A percentile compares a stretch with the other conserved stretches of the same genome.
phyloP scores from a whole-genome alignment of 1,284 basidiomycete genomes.

The Anthracocystis setariae region DNA sequence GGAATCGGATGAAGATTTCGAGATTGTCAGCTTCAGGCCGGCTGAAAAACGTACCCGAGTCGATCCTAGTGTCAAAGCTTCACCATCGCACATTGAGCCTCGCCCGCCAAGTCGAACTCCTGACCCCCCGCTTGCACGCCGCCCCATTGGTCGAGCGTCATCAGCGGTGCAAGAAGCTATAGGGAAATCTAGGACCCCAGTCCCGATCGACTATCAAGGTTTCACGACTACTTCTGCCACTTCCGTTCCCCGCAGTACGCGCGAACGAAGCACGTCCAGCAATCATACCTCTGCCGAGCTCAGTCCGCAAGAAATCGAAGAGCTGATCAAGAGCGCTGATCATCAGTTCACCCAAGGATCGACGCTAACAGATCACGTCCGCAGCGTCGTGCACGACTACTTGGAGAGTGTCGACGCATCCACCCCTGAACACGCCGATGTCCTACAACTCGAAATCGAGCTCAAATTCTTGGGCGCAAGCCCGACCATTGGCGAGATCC shows the following conservation, averaged over 20 bases:
- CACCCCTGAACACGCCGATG: background rate
- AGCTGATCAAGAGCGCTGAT: background rate
- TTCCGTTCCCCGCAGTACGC: background rate
- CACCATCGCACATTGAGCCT: constrained; percentile 1
- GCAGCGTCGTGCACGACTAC: constrained; percentile 6
- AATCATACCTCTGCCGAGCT: constrained; percentile 1
- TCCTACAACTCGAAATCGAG: constrained; percentile 10
- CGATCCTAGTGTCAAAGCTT: constrained; percentile 5
- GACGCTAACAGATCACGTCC: constrained; percentile 12
- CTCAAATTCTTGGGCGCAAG: constrained; percentile 1
- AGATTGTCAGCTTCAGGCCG: constrained; percentile 3
- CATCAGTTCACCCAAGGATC: constrained; percentile 1
- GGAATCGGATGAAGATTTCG: constrained; percentile 29
- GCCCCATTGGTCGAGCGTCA: constrained; percentile 10
- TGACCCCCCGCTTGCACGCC: constrained; percentile 2
- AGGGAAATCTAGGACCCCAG: background rate
- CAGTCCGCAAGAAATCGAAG: constrained; percentile 2
- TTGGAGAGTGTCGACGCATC: background rate
- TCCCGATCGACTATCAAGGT: background rate
- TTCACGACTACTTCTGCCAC: background rate
- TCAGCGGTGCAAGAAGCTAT: background rate
- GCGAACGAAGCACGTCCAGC: constrained; percentile 4
- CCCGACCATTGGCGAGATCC: constrained; percentile 7
- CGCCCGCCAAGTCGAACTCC: constrained; percentile 2
- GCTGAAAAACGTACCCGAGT: constrained; percentile 2